phyloP scores from a whole-genome alignment of 345 rosid species.

The Populus nigra region DNA sequence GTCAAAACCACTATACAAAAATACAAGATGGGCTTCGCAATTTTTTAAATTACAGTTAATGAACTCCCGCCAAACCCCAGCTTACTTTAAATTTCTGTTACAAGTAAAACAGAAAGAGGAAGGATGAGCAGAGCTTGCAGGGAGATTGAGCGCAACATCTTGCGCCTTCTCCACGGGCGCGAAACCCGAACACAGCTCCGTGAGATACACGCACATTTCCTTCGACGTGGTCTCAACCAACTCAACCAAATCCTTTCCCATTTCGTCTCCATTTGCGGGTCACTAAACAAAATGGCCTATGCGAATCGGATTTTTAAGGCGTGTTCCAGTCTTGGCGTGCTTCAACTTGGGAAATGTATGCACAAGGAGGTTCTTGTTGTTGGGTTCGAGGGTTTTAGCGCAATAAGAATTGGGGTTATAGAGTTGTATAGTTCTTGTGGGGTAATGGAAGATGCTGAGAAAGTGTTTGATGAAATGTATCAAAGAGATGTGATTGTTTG shows the following conservation, averaged over 20 bases:
- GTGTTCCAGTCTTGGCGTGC: conserved; percentile 37
- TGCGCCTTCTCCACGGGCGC: conserved; percentile 59
- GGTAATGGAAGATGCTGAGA: conserved; percentile 52
- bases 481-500: conserved; percentile 51
- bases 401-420: conserved; percentile 54
- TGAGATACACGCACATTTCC: conserved; percentile 64
- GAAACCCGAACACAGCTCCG: conserved; percentile 52
- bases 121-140: conserved; percentile 32
- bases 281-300: conserved; percentile 44
- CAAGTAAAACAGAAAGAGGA: not conserved
- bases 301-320: conserved; percentile 57
- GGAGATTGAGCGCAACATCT: conserved; percentile 47
- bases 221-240: conserved; percentile 55
- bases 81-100: not conserved
- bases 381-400: conserved; percentile 50
- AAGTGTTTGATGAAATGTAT: conserved; percentile 61
- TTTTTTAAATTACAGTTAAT: not conserved
- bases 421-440: conserved; percentile 45
- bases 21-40: too few species aligned
- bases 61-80: not conserved
- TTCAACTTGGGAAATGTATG: conserved; percentile 40
- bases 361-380: conserved; percentile 49
- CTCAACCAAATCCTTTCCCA: conserved; percentile 60
- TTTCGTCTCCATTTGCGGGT: conserved; percentile 66
- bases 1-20: too few species aligned